phyloP scores from a whole-genome alignment of 1,284 basidiomycete species.

The Ganoderma resinaceum region DNA sequence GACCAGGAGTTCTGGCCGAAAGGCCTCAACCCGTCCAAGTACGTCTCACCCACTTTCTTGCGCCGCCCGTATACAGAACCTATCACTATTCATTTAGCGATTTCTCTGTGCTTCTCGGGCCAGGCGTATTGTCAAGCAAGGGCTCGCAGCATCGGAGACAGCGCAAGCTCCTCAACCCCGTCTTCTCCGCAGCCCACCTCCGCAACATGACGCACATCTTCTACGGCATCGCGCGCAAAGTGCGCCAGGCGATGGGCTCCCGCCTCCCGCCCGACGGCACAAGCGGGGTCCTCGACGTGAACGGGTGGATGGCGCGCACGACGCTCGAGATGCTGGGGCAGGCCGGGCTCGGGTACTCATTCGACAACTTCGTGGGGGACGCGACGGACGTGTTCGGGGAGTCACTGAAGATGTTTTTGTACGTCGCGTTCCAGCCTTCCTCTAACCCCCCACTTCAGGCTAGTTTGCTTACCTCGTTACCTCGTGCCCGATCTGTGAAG shows the following conservation, averaged over 20 bases:
- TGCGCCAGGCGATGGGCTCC: constrained; percentile 4
- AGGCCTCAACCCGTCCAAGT: constrained; percentile 4
- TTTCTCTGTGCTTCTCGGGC: constrained; percentile 7
- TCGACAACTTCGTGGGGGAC: constrained; percentile 15
- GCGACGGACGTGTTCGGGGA: constrained; percentile 28
- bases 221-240: constrained; percentile 7
- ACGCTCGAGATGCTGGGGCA: constrained; percentile 21
- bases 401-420: constrained; percentile 35
- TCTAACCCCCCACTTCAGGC: background rate
- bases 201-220: constrained; percentile 14
- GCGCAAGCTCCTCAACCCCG: constrained; percentile 5
- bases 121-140: background rate
- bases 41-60: background rate
- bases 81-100: background rate
- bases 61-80: background rate
- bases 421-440: constrained; percentile 1
- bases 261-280: background rate
- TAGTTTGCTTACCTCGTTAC: too few relatives aligned
- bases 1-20: constrained; percentile 12
- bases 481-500: background rate
- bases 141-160: constrained; percentile 6
- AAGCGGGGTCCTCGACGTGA: constrained; percentile 9
- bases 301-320: constrained; percentile 17
- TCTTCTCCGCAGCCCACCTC: constrained; percentile 7
- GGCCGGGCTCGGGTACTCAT: constrained; percentile 20